Evolutionary conservation across 192 early-diverging fungal species (phyloP).

Genomic region (Obelidium mucronatum): DNA sequence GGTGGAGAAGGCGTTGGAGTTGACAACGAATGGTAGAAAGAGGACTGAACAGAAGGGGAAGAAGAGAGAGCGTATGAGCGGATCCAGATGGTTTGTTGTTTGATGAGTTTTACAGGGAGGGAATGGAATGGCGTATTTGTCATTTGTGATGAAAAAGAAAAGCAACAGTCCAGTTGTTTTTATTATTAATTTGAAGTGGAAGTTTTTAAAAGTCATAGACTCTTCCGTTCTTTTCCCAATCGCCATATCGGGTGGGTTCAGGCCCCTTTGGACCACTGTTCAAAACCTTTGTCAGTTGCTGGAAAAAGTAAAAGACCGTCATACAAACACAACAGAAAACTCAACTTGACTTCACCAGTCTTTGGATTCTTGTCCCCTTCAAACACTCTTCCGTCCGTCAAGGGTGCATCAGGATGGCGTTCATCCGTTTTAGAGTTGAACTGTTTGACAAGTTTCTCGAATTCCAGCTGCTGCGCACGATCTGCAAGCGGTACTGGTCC

Average conservation of each 20-base stretch:
- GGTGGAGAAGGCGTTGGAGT: slow-evolving; percentile 22
- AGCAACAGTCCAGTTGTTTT: not conserved
- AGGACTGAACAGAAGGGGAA: not conserved
- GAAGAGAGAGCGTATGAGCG: slow-evolving; percentile 29
- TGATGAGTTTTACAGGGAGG: too few species aligned
- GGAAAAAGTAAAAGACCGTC: not conserved
- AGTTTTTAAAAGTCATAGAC: slow-evolving; percentile 78
- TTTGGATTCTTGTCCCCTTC: slow-evolving; percentile 73
- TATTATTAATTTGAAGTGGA: too few species aligned
- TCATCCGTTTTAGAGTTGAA: slow-evolving; percentile 45
- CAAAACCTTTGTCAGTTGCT: not conserved
- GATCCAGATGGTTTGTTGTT: slow-evolving; percentile 35
- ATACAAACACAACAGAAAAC: too few species aligned
- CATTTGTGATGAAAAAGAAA: not conserved
- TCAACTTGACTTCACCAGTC: slow-evolving; percentile 66
- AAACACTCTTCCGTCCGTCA: slow-evolving; percentile 60
- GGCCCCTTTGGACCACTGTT: slow-evolving; percentile 74
- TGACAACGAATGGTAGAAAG: slow-evolving; percentile 22
- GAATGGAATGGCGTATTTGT: too few species aligned
- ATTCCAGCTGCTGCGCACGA: slow-evolving; percentile 72
- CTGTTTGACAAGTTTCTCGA: slow-evolving; percentile 70
- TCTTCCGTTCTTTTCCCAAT: slow-evolving; percentile 83
- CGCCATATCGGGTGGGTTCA: slow-evolving; percentile 82
- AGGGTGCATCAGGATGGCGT: slow-evolving; percentile 59
- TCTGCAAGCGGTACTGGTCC: slow-evolving; percentile 76